Conservation (phyloP, 192 early-diverging fungal genomes). For the Backusella australiensis region DNA sequence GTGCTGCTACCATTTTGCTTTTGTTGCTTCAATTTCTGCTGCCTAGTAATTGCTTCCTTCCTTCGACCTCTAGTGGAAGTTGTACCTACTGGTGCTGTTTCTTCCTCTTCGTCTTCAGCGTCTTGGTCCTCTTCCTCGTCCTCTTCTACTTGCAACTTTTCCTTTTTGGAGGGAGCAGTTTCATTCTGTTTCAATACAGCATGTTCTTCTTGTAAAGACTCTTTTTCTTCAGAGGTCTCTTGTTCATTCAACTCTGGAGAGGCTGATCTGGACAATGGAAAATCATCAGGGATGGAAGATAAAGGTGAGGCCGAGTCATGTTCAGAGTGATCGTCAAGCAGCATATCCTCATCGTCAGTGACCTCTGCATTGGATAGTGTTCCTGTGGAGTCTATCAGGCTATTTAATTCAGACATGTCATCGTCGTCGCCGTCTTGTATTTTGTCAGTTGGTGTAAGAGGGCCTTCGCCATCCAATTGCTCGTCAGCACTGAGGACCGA, state of each 20-base stretch:
- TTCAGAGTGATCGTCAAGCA: slow-evolving; percentile 19
- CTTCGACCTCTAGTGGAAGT: background rate
- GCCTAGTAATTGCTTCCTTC: background rate
- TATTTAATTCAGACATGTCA: slow-evolving; percentile 8
- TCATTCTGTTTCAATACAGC: background rate
- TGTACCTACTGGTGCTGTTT: background rate
- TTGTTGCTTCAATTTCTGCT: background rate
- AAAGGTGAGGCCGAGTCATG: slow-evolving; percentile 36
- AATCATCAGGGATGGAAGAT: slow-evolving; percentile 42
- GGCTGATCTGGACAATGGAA: slow-evolving; percentile 34
- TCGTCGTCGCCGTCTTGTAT: slow-evolving; percentile 32
- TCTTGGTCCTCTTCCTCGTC: background rate
- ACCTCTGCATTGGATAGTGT: slow-evolving; percentile 26
- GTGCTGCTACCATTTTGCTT: background rate
- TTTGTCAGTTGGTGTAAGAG: slow-evolving; percentile 30
- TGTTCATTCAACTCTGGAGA: slow-evolving; percentile 24
- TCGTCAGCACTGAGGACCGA: slow-evolving; percentile 31
- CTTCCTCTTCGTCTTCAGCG: background rate
- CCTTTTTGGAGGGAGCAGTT: background rate
- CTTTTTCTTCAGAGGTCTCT: background rate
- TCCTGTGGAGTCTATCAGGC: slow-evolving; percentile 2
- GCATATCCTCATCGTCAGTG: slow-evolving; percentile 2
- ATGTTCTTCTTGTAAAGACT: slow-evolving; percentile 2
- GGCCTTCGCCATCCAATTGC: slow-evolving; percentile 27
- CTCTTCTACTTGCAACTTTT: background rate